Base-by-base conservation (phyloP, 2,329 filamentous ascomycete genomes). In the Monilinia polystroma region DNA sequence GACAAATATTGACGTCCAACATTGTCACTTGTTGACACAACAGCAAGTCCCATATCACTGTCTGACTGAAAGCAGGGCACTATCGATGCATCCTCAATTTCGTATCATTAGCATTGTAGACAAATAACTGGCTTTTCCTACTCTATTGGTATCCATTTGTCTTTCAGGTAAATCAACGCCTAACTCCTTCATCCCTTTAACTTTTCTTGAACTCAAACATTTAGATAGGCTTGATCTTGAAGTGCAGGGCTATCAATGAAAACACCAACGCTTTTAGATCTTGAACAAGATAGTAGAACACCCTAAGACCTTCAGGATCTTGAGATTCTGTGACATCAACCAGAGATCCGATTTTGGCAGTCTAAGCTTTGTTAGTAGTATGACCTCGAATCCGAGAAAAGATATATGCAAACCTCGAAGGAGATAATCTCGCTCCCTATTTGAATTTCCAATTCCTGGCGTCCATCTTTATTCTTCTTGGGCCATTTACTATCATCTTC, bases 401-500 rank as follows among this genome's bases (percentile, higher is more conserved):
- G 29, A 18, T 41, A 1, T 12, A 20, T 57, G 29, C 54, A 67
- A 79, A 93, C 93, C 89, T 99, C 95, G 72, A 99, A 99, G 1
- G 93, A 96, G 73, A 99, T 98, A 78, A 98, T 94, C 71, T 99
- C 95, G 75, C 90, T 95, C 53, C 94, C 95, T 66, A 99, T 78
- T 59, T 93, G 86, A 68, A 99, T 97, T 79, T 99, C 95, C 58
- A 99, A 84, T 80, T 99, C 95, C 78, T 99, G 95, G 70, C 94
- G 87, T 47, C 95, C 95, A 75, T 99, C 95, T 81, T 98, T 98
- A 82, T 99, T 99, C 86, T 98, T 99, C 79, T 96, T 92, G 0
- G 95, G 95, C 95, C 95, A 99, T 78, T 97, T 97, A 35, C 89
- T 91, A 78, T 99, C 95, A 77, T 99, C 95, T 87, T 99, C 95